Percentiles rank a stretch among this genome's conserved stretches.
Evolutionary conservation across 2,329 filamentous ascomycete species (phyloP).

Genomic region (Fusarium gaditjirri): DNA sequence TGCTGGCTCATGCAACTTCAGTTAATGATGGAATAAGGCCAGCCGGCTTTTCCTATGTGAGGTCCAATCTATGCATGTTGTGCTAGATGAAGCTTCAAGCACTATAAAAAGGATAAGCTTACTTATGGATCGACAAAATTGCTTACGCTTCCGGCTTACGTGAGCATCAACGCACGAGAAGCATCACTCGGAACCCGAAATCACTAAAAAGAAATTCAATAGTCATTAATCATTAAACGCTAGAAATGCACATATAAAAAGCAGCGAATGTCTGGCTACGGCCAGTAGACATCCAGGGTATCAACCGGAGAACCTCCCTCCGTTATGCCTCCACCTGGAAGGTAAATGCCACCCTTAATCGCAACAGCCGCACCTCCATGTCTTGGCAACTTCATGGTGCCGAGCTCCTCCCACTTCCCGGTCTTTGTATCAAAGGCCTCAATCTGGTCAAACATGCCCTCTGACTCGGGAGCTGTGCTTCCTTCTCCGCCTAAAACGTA

Average conservation of each 20-base stretch:
- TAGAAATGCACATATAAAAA: neutral
- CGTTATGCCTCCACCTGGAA: conserved; percentile 50
- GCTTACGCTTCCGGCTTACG: neutral
- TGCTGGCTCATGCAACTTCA: no score
- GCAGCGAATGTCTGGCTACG: neutral
- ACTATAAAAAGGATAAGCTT: neutral
- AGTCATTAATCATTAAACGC: neutral
- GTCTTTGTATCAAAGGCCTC: conserved; percentile 45
- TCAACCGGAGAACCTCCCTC: conserved; percentile 33
- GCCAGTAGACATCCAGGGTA: conserved; percentile 30
- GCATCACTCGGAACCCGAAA: neutral
- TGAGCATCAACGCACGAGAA: neutral
- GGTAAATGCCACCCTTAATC: conserved; percentile 44
- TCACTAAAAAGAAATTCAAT: rapidly evolving
- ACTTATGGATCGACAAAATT: neutral
- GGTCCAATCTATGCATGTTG: no score
- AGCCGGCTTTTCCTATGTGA: no score
- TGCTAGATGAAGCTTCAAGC: no score
- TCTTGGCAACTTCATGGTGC: conserved; percentile 47
- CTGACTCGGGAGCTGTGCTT: conserved; percentile 26
- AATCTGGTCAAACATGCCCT: conserved; percentile 45
- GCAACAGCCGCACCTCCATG: conserved; percentile 49
- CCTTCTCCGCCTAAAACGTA: conserved; percentile 54
- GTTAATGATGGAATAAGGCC: no score
- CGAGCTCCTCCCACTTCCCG: conserved; percentile 43